Percentiles rank a stretch among this genome's conserved stretches.
Evolutionary conservation across 805 yeast species (phyloP).

Genomic region (Hanseniaspora meyeri): DNA sequence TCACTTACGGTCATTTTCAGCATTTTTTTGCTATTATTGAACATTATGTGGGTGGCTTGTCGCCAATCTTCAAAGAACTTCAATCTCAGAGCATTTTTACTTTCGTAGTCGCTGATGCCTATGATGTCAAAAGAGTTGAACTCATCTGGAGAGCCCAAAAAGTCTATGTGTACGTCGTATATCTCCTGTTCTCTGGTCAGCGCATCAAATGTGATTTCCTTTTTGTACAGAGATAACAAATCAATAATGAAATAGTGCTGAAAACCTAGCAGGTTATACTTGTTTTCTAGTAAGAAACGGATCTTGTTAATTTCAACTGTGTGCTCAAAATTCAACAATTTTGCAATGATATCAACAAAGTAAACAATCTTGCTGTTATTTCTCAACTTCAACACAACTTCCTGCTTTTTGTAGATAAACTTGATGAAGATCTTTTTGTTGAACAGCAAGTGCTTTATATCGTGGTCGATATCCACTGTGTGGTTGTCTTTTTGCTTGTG

Average conservation of each 20-base stretch:
- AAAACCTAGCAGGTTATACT: not conserved
- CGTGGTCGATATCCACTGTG: not conserved
- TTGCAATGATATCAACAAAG: conserved; percentile 1
- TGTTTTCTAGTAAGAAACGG: not conserved
- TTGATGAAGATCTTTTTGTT: not conserved
- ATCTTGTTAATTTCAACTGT: not conserved
- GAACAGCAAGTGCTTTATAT: not conserved
- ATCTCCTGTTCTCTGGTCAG: not conserved
- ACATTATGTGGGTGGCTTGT: conserved; percentile 63
- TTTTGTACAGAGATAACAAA: not conserved
- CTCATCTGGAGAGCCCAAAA: not conserved
- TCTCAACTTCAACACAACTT: not conserved
- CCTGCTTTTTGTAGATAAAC: not conserved
- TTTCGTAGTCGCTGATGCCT: not conserved
- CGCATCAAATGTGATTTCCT: not conserved
- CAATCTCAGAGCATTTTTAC: not conserved
- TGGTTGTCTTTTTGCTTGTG: not conserved
- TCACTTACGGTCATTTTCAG: conserved; percentile 61
- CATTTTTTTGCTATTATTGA: conserved; percentile 69
- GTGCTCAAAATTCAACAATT: conserved; percentile 2
- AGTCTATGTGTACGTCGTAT: not conserved
- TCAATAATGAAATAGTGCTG: not conserved
- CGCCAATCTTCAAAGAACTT: conserved; percentile 37
- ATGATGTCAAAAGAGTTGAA: not conserved
- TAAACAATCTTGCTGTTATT: conserved; percentile 3